Evolutionary conservation across 1,284 basidiomycete genomes (phyloP).

Genomic region (Malassezia japonica): DNA sequence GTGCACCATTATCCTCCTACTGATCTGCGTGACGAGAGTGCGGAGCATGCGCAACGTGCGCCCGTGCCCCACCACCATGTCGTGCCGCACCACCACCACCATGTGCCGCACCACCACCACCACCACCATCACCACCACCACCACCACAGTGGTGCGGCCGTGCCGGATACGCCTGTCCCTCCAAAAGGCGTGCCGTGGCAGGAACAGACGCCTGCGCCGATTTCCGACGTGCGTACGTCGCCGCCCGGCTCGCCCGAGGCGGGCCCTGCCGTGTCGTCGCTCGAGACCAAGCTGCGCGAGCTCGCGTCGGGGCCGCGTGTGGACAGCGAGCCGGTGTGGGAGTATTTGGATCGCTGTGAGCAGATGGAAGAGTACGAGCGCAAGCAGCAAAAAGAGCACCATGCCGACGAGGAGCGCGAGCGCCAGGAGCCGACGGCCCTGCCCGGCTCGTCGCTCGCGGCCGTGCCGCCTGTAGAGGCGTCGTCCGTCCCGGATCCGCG

Average conservation of each 20-base stretch:
- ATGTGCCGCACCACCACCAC: constrained; percentile 1
- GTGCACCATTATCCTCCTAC: neutral
- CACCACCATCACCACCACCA: constrained; percentile 17
- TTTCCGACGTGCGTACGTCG: neutral
- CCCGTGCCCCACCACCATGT: neutral
- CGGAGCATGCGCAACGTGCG: neutral
- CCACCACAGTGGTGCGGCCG: constrained; percentile 2
- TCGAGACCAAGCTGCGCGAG: constrained; percentile 19
- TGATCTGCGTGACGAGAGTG: neutral
- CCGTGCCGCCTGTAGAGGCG: neutral
- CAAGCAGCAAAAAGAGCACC: constrained; percentile 16
- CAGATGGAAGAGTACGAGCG: constrained; percentile 25
- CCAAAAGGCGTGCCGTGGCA: constrained; percentile 10
- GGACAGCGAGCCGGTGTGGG: constrained; percentile 44
- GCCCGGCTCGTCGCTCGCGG: neutral
- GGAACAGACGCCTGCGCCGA: neutral
- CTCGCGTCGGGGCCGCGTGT: constrained; percentile 35
- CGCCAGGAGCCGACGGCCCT: neutral
- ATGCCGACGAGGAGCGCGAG: constrained; percentile 12
- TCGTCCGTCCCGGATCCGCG: neutral
- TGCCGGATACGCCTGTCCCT: constrained; percentile 10
- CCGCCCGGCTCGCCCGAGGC: neutral
- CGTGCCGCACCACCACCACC: constrained; percentile 5
- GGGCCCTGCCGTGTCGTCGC: neutral
- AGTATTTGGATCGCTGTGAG: constrained; percentile 40